Percentiles rank a stretch among this genome's conserved stretches.
These are phyloP conservation scores for Pyrenula aspistea DNA, from an alignment of 495 filamentous ascomycete species.

Conservation along the genomic window DNA sequence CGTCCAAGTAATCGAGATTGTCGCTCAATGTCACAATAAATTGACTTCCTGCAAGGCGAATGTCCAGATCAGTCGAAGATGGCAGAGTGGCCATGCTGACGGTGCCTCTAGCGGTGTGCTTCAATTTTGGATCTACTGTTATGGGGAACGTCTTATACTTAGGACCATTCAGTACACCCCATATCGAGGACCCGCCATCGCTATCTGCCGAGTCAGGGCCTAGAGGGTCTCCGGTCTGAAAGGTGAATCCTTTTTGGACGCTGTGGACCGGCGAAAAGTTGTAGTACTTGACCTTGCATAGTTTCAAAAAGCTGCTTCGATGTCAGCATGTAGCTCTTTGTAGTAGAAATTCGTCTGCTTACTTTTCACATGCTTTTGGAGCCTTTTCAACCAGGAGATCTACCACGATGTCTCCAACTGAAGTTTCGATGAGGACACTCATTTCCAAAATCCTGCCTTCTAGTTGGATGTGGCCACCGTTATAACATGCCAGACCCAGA, in stretches of 20 bases:
- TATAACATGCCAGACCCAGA: no score
- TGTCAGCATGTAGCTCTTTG: conserved; percentile 32
- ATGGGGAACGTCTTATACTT: conserved; percentile 71
- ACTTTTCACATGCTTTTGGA: conserved; percentile 88
- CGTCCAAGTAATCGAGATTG: conserved; percentile 77
- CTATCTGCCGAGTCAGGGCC: conserved; percentile 71
- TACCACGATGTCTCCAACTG: conserved; percentile 83
- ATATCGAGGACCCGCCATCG: conserved; percentile 85
- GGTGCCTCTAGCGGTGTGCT: conserved; percentile 74
- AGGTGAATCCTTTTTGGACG: conserved; percentile 84
- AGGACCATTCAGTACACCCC: conserved; percentile 66
- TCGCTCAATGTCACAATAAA: conserved; percentile 85
- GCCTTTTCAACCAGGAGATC: conserved; percentile 80
- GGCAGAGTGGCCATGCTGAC: conserved; percentile 90
- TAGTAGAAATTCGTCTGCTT: conserved; percentile 21
- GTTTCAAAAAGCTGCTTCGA: conserved; percentile 75
- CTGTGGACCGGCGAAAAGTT: conserved; percentile 86
- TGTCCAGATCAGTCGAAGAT: conserved; percentile 64
- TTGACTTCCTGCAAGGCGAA: conserved; percentile 70
- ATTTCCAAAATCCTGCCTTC: no score
- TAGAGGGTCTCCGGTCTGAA: conserved; percentile 88
- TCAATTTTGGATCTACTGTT: conserved; percentile 70
- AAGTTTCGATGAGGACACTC: conserved; percentile 84
- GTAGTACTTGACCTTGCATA: conserved; percentile 97
- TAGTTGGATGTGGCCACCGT: no score